Percentiles rank a stretch among this genome's conserved stretches.
phyloP scores from a whole-genome alignment of 306 rosid species.

The Alnus rubra region DNA sequence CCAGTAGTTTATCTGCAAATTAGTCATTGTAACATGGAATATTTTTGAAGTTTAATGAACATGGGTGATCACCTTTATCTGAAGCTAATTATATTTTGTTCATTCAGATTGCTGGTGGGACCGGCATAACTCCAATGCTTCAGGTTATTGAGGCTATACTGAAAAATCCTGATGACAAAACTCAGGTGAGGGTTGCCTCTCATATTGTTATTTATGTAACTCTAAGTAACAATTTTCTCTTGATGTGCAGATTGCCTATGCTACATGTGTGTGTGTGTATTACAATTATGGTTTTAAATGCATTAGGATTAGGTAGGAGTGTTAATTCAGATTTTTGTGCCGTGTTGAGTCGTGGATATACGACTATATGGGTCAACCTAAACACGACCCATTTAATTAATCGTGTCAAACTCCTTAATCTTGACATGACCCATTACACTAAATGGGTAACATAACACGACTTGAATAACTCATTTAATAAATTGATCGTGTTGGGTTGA shows the following conservation, averaged over 20 bases:
- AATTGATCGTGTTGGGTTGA: too few relatives aligned
- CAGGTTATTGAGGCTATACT: slow-evolving; percentile 93
- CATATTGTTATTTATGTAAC: slow-evolving; percentile 4
- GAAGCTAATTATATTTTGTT: slow-evolving; percentile 25
- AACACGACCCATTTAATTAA: too few relatives aligned
- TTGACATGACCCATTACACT: too few relatives aligned
- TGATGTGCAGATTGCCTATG: slow-evolving; percentile 22
- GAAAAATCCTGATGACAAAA: slow-evolving; percentile 87
- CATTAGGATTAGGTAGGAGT: not conserved
- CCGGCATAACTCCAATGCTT: slow-evolving; percentile 98
- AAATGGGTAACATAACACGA: too few relatives aligned
- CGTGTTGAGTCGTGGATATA: too few relatives aligned
- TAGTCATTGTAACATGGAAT: not conserved
- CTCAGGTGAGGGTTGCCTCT: slow-evolving; percentile 63
- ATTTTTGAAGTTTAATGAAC: not conserved
- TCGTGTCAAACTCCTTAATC: too few relatives aligned
- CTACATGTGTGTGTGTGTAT: not conserved
- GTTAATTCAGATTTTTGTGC: too few relatives aligned
- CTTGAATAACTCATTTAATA: too few relatives aligned
- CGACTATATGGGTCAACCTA: too few relatives aligned
- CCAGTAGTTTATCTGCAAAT: not conserved
- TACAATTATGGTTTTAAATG: not conserved
- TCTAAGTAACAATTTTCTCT: not conserved
- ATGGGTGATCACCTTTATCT: slow-evolving; percentile 2
- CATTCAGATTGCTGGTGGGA: slow-evolving; percentile 88